Evolutionary conservation across 31 red algal genomes (phyloP).

Genomic region (Pterothamnion heteromorphum): DNA sequence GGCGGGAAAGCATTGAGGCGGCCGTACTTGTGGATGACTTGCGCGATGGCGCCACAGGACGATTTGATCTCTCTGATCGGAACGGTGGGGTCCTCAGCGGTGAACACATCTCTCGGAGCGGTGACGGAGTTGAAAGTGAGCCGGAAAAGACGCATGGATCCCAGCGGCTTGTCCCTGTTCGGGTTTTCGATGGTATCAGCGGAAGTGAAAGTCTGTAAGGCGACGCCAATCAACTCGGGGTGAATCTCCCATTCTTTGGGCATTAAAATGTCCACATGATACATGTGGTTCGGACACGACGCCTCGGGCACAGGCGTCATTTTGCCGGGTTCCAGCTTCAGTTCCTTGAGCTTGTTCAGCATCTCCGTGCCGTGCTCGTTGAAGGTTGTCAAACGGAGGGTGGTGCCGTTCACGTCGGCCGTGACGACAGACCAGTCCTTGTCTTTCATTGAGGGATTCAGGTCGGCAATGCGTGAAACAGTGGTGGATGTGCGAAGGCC

Average conservation of each 20-base stretch:
- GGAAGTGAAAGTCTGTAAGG: not conserved
- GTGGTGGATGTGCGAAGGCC: not conserved
- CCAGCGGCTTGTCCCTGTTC: not conserved
- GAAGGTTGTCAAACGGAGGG: not conserved
- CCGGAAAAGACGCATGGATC: not conserved
- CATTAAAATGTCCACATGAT: not conserved
- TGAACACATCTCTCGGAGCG: not conserved
- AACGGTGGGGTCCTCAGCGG: not conserved
- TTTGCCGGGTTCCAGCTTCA: not conserved
- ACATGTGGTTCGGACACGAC: not conserved
- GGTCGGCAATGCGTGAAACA: not conserved
- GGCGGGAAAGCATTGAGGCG: not conserved
- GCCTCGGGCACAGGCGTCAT: not conserved
- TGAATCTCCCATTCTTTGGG: not conserved
- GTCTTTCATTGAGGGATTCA: not conserved
- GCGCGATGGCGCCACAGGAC: not conserved
- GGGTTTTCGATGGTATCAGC: not conserved
- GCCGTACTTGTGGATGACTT: not conserved
- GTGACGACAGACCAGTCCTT: not conserved
- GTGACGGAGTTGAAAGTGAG: not conserved
- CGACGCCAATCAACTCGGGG: not conserved
- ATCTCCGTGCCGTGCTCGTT: not conserved
- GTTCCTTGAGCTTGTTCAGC: not conserved
- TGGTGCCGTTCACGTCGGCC: not conserved
- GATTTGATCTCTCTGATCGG: not conserved